Evolutionary conservation across 768 basidiomycete species (phyloP).

Genomic region (Suillus spraguei): DNA sequence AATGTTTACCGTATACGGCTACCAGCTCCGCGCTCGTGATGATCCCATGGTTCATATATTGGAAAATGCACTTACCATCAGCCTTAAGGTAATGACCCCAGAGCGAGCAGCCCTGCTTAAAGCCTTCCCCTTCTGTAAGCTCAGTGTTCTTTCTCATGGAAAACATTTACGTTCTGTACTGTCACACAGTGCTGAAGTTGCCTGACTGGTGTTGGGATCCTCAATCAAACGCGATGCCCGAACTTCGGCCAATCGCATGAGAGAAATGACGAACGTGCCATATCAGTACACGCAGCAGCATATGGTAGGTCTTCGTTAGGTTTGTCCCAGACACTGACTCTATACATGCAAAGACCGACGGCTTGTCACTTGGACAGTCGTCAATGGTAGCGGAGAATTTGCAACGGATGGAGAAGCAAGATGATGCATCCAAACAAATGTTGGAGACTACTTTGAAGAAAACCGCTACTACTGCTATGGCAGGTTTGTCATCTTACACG

Average conservation of each 20-base stretch:
- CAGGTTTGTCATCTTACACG: slow-evolving; percentile 14
- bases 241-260: not conserved
- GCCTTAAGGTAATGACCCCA: not conserved
- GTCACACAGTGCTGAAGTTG: slow-evolving; percentile 11
- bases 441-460: slow-evolving; percentile 15
- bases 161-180: not conserved
- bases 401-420: slow-evolving; percentile 18
- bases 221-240: slow-evolving; percentile 13
- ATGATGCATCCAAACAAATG: slow-evolving; percentile 5
- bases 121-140: slow-evolving; percentile 13
- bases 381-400: slow-evolving; percentile 19
- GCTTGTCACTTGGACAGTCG: not conserved
- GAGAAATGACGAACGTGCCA: slow-evolving; percentile 3
- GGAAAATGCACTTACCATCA: not conserved
- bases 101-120: slow-evolving; percentile 9
- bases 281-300: slow-evolving; percentile 11
- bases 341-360: not conserved
- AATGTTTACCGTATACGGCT: slow-evolving; percentile 9
- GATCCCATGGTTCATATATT: slow-evolving; percentile 9
- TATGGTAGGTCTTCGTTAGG: slow-evolving; percentile 10
- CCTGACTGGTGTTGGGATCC: slow-evolving; percentile 19
- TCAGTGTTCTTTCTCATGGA: slow-evolving; percentile 3
- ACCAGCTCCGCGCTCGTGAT: slow-evolving; percentile 4
- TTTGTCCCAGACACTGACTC: not conserved
- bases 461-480: slow-evolving; percentile 15